These are phyloP conservation scores for Ensete glaucum DNA, from an alignment of 176 grass and related monocot genomes.

Conservation along the genomic window DNA sequence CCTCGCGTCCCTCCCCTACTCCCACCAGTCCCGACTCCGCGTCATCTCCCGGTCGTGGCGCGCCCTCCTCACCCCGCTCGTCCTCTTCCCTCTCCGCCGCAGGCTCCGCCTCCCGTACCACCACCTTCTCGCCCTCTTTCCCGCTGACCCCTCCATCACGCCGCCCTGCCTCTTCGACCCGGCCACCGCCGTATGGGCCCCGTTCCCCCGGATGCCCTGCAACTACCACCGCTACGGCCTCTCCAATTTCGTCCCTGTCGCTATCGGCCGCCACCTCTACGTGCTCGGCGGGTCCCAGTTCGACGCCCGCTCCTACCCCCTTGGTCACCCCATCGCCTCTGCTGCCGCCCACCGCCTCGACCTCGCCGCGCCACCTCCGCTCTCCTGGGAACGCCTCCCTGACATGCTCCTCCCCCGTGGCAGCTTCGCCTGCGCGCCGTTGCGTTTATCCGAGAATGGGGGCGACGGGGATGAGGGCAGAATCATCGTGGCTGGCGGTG, in stretches of 20 bases:
- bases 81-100: slow-evolving; percentile 59
- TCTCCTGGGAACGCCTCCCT: slow-evolving; percentile 52
- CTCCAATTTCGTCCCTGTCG: slow-evolving; percentile 48
- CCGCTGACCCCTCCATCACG: slow-evolving; percentile 59
- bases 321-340: slow-evolving; percentile 59
- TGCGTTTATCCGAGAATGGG: not conserved
- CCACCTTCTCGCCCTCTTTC: slow-evolving; percentile 73
- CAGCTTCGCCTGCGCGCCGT: slow-evolving; percentile 52
- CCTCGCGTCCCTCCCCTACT: slow-evolving; percentile 61
- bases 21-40: slow-evolving; percentile 63
- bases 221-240: slow-evolving; percentile 59
- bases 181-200: slow-evolving; percentile 39
- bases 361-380: slow-evolving; percentile 23
- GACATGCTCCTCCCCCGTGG: slow-evolving; percentile 65
- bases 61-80: slow-evolving; percentile 39
- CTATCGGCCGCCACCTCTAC: slow-evolving; percentile 51
- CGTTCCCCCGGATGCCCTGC: slow-evolving; percentile 65
- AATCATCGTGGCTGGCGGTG: slow-evolving; percentile 62
- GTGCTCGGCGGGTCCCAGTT: slow-evolving; percentile 73
- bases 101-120: slow-evolving; percentile 45
- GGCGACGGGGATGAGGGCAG: not conserved
- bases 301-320: slow-evolving; percentile 66
- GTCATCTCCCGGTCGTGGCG: slow-evolving; percentile 56
- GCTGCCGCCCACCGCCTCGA: slow-evolving; percentile 48
- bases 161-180: slow-evolving; percentile 69